Conservation (phyloP, 768 basidiomycete species). For the Mycena indigotica region DNA sequence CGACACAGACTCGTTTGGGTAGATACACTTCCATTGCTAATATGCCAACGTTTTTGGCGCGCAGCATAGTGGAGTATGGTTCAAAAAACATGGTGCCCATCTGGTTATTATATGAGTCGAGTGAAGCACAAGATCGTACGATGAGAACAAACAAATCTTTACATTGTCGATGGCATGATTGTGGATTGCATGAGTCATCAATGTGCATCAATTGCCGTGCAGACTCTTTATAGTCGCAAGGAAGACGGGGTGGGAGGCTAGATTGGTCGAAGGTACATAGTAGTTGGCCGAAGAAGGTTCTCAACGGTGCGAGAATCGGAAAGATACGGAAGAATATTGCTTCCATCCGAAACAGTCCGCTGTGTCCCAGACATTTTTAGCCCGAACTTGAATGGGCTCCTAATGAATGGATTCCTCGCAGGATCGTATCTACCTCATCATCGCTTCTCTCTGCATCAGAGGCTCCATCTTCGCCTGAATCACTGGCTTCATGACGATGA, state of each 20-base stretch:
- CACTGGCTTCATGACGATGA: slow-evolving; percentile 38
- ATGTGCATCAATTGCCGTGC: no score
- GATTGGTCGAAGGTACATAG: neutral
- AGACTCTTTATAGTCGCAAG: neutral
- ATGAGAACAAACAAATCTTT: no score
- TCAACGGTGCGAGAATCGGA: no score
- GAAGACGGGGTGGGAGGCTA: neutral
- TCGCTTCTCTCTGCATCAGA: slow-evolving; percentile 7
- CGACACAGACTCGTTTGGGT: slow-evolving; percentile 73
- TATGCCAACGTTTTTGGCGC: slow-evolving; percentile 92
- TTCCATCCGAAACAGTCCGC: neutral
- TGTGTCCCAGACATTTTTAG: neutral
- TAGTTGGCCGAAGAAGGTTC: no score
- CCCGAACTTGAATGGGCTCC: neutral
- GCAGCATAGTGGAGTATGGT: slow-evolving; percentile 26
- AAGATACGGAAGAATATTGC: no score
- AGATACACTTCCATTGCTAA: slow-evolving; percentile 95
- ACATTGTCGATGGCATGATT: no score
- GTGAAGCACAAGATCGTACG: neutral
- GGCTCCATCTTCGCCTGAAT: slow-evolving; percentile 22
- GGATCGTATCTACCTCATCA: slow-evolving; percentile 4
- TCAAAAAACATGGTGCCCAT: neutral
- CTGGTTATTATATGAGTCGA: neutral
- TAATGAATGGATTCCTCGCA: slow-evolving; percentile 7
- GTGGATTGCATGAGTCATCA: no score